Evolutionary conservation across 139 green algal genomes (phyloP).

Genomic region (Coccomyxa sp.): DNA sequence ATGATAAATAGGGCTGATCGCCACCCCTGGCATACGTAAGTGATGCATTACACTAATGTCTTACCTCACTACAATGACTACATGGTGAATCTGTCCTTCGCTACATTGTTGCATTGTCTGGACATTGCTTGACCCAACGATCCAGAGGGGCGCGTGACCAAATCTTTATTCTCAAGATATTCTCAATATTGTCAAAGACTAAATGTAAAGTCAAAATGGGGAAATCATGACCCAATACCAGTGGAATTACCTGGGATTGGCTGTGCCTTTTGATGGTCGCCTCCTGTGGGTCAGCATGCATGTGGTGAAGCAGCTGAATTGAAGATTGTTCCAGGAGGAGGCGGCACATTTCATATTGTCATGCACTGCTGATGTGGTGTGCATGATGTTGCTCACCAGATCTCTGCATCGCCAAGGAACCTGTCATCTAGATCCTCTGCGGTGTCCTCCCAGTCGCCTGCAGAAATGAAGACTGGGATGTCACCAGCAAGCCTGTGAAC

Average conservation of each 20-base stretch:
- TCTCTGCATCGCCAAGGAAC: slow-evolving; percentile 80
- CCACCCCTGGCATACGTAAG: slow-evolving; percentile 20
- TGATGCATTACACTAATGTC: no score
- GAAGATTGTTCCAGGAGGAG: background rate
- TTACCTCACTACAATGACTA: no score
- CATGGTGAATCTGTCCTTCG: no score
- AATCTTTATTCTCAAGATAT: no score
- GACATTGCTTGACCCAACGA: no score
- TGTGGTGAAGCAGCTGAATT: background rate
- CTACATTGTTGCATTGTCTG: no score
- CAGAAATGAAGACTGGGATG: slow-evolving; percentile 67
- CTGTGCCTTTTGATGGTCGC: slow-evolving; percentile 4
- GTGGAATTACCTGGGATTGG: slow-evolving; percentile 1
- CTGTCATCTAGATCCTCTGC: slow-evolving; percentile 78
- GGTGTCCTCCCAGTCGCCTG: slow-evolving; percentile 63
- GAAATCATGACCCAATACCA: no score
- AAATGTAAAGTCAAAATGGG: no score
- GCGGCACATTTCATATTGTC: background rate
- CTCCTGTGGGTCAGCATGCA: slow-evolving; percentile 3
- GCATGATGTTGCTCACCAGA: slow-evolving; percentile 42
- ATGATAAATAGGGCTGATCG: slow-evolving; percentile 23
- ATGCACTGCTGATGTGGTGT: background rate
- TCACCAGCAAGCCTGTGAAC: slow-evolving; percentile 48
- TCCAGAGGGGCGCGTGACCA: no score
- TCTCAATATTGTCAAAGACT: no score